These are phyloP conservation scores for Pisolithus albus DNA, from an alignment of 768 basidiomycete genomes.

Conservation along the genomic window DNA sequence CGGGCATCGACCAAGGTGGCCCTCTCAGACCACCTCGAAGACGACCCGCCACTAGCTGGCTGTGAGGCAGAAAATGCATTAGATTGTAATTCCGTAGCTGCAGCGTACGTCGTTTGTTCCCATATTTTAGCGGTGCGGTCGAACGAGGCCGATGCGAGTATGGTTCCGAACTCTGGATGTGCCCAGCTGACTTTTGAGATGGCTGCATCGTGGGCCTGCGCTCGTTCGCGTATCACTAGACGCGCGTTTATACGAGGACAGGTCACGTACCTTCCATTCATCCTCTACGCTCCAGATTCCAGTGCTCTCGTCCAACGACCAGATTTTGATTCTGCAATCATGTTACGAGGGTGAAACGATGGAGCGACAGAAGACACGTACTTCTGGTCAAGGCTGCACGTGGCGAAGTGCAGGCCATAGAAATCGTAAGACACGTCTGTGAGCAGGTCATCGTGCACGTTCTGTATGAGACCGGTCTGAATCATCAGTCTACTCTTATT, in stretches of 20 bases:
- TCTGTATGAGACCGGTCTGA: constrained; percentile 72
- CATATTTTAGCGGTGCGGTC: constrained; percentile 92
- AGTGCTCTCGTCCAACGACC: constrained; percentile 66
- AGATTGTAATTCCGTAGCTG: constrained; percentile 21
- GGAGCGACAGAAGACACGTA: constrained; percentile 22
- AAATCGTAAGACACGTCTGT: constrained; percentile 89
- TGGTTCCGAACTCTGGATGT: constrained; percentile 85
- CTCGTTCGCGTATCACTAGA: constrained; percentile 1
- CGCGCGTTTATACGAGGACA: neutral
- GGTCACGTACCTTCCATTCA: constrained; percentile 77
- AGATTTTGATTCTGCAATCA: constrained; percentile 64
- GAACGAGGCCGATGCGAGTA: constrained; percentile 82
- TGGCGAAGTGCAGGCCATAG: constrained; percentile 77
- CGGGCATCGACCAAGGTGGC: constrained; percentile 75
- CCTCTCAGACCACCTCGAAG: constrained; percentile 64
- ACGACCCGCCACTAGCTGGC: constrained; percentile 11
- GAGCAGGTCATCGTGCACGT: constrained; percentile 72
- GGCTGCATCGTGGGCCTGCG: constrained; percentile 90
- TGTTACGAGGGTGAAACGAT: constrained; percentile 7
- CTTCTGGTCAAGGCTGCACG: constrained; percentile 80
- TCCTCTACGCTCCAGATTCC: constrained; percentile 76
- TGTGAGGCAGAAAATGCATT: constrained; percentile 17
- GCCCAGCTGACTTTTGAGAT: constrained; percentile 83
- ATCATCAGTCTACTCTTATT: constrained; percentile 41
- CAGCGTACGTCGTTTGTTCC: constrained; percentile 52